Evolutionary conservation across 768 basidiomycete genomes (phyloP).

Genomic region (Boletus rubroflammeus): DNA sequence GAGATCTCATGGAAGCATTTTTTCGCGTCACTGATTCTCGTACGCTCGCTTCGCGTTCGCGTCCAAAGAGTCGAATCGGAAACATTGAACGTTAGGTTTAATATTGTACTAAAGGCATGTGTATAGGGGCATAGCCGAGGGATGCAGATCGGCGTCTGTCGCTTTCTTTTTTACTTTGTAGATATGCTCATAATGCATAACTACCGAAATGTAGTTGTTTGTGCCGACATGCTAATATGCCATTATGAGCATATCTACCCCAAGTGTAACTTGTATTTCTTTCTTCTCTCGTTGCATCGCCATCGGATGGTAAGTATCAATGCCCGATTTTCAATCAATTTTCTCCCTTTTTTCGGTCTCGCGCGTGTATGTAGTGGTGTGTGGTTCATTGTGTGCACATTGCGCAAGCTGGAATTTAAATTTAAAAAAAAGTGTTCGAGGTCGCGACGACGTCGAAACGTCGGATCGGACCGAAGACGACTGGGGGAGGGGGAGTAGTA

Average conservation of each 20-base stretch:
- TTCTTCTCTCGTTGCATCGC: no score
- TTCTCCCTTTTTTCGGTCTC: not conserved
- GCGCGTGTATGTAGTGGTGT: not conserved
- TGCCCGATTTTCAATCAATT: not conserved
- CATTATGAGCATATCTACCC: no score
- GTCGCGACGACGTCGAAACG: no score
- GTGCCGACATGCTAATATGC: no score
- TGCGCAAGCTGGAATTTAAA: not conserved
- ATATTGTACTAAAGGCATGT: constrained; percentile 7
- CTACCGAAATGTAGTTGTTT: no score
- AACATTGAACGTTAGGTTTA: constrained; percentile 8
- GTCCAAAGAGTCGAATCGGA: not conserved
- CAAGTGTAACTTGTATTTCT: no score
- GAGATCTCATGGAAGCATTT: constrained; percentile 1
- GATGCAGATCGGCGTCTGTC: not conserved
- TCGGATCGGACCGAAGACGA: not conserved
- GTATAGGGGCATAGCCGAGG: not conserved
- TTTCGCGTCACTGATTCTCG: not conserved
- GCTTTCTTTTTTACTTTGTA: no score
- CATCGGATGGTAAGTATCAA: no score
- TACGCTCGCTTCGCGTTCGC: not conserved
- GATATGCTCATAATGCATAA: no score
- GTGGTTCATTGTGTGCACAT: not conserved
- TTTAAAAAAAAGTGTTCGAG: no score
- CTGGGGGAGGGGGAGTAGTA: not conserved